These are phyloP conservation scores for Mallotus japonicus DNA, from an alignment of 441 rosid species.

Conservation along the genomic window DNA sequence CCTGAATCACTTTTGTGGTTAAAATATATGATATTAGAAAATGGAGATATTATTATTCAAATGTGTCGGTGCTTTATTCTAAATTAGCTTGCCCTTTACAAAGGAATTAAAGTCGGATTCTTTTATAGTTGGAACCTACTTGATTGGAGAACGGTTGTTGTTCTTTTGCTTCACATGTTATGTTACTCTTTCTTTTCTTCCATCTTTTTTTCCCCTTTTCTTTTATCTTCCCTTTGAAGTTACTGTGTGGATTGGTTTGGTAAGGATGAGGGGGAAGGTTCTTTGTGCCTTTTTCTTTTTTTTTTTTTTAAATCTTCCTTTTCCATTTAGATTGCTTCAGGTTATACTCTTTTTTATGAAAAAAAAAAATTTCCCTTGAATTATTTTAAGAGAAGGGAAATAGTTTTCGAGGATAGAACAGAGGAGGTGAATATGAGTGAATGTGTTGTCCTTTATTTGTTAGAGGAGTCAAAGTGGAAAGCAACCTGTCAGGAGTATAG, in stretches of 20 bases:
- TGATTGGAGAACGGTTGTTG: conserved; percentile 25
- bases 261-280: conserved; percentile 10
- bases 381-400: too few relatives aligned
- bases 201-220: conserved; percentile 13
- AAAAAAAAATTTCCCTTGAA: neutral
- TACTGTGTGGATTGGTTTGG: conserved; percentile 23
- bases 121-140: conserved; percentile 17
- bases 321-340: neutral
- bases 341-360: too few relatives aligned
- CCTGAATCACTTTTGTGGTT: neutral
- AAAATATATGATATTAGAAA: neutral
- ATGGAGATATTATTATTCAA: neutral
- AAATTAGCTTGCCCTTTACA: neutral
- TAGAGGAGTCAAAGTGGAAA: too few relatives aligned
- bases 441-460: too few relatives aligned
- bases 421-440: neutral
- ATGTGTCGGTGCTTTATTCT: conserved; percentile 27
- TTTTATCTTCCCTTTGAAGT: conserved; percentile 32
- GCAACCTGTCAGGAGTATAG: neutral
- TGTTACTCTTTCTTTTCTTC: conserved; percentile 15
- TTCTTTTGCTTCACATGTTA: conserved; percentile 33
- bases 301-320: neutral
- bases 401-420: neutral
- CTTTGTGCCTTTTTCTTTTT: neutral
- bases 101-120: conserved; percentile 12